A percentile compares a stretch with the other conserved stretches of the same genome.
phyloP scores from a whole-genome alignment of 352 stramenopile genomes.

The Phytophthora syringae region DNA sequence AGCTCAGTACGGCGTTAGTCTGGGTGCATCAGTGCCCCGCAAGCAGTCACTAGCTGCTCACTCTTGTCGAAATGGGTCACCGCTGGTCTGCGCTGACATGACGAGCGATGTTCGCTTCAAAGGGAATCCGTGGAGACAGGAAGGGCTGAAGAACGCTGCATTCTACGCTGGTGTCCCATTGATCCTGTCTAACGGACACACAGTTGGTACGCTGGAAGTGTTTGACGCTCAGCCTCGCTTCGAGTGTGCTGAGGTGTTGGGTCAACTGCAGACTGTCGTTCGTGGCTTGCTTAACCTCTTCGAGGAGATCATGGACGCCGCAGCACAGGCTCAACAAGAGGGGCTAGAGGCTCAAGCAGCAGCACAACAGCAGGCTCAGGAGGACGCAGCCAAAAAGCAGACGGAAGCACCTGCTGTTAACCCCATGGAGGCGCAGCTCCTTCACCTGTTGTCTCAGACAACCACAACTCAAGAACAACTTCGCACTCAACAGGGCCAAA shows the following conservation, averaged over 20 bases:
- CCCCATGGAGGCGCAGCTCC: constrained; percentile 78
- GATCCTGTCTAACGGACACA: constrained; percentile 69
- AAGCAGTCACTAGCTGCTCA: constrained; percentile 67
- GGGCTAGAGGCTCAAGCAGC: constrained; percentile 21
- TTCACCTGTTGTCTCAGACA: constrained; percentile 82
- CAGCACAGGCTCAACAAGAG: constrained; percentile 32
- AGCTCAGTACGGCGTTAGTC: constrained; percentile 49
- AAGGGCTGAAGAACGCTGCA: constrained; percentile 43
- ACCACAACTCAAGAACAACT: constrained; percentile 84
- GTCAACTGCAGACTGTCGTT: constrained; percentile 78
- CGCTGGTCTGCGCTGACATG: constrained; percentile 76
- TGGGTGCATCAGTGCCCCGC: constrained; percentile 32
- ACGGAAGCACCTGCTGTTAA: constrained; percentile 35
- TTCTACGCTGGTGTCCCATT: constrained; percentile 89
- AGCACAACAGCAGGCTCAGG: constrained; percentile 18
- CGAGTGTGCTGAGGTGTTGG: constrained; percentile 66
- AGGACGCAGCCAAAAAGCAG: constrained; percentile 27
- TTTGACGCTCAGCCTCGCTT: constrained; percentile 61
- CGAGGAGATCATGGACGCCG: constrained; percentile 64
- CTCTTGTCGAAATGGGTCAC: constrained; percentile 64
- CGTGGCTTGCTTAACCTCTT: constrained; percentile 77
- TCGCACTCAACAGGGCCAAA: constrained; percentile 79
- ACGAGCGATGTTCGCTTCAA: constrained; percentile 70
- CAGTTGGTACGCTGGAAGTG: constrained; percentile 76
- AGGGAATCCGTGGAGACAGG: constrained; percentile 61